Evolutionary conservation across 2,329 filamentous ascomycete species (phyloP).

Genomic region (Cladosporium sp.): DNA sequence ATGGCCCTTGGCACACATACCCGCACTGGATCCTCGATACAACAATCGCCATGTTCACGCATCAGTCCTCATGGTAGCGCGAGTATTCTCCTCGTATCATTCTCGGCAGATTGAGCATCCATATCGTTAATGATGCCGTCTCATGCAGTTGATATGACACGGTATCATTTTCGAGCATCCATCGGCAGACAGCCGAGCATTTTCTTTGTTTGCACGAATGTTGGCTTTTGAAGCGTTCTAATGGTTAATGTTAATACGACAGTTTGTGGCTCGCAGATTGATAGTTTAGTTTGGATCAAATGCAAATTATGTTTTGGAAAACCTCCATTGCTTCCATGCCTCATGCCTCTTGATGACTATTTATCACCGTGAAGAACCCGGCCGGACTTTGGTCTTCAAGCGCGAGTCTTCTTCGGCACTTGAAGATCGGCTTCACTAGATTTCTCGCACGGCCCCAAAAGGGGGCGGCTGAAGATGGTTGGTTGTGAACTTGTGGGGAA

Average conservation of each 20-base stretch:
- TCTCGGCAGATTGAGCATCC: not conserved
- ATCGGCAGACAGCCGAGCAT: not conserved
- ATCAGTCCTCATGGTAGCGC: not conserved
- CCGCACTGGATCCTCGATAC: not conserved
- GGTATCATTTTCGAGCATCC: not conserved
- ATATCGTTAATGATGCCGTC: not conserved
- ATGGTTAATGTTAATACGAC: slow-evolving; percentile 11
- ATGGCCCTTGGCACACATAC: not conserved
- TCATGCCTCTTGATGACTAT: not conserved
- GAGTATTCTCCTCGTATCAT: not conserved
- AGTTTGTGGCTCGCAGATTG: not conserved
- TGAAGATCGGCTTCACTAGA: not conserved
- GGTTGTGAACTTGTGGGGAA: not conserved
- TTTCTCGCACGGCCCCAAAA: not conserved
- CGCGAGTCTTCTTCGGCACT: not conserved
- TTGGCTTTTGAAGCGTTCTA: not conserved
- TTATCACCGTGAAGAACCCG: not conserved
- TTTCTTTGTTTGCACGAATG: not conserved
- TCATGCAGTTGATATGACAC: not conserved
- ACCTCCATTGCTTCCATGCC: not conserved
- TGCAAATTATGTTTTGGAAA: not conserved
- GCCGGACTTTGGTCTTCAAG: not conserved
- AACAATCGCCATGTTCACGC: not conserved
- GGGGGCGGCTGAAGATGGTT: not conserved
- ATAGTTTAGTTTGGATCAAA: slow-evolving; percentile 6